Base-by-base conservation (phyloP, 169 alveolate species). In the Plasmodium chabaudi region DNA sequence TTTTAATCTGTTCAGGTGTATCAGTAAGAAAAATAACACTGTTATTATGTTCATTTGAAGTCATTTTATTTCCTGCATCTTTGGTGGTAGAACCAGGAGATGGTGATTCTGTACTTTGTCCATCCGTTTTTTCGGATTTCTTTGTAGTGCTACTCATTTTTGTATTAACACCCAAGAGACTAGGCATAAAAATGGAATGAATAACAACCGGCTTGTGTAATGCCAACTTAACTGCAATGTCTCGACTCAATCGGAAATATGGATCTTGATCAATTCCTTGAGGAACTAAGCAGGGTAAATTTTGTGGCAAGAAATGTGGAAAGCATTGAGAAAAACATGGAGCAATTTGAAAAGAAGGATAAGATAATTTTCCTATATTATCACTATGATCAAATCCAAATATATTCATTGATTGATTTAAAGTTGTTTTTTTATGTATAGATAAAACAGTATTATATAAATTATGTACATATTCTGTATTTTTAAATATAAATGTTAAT, bases 191-290 rank as follows among this genome's bases (percentile, higher is more conserved):
- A 84, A 95, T 96, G 13, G 99, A 96, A 90, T 97, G 99, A 44
- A 97, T 93, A 9, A 97, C 96, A 9, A 99, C 97, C 21, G 99
- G 99, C 87, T 97, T 97, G 46, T 90, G 93, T 89, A 95, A 95
- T 67, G 98, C 99, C 93, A 98, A 92, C 87, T 97, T 97, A 17
- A 96, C 98, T 7, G 99, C 99, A 17, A 98, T 97, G 87, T 98
- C 99, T 68, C 99, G 94, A 5, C 99, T 98, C 95, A 98, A 95
- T 92, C 99, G 92, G 93, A 99, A 99, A 94, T 98, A 99, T n/a
- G 99, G 99, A 84, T 99, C 99, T 95, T 99, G 99, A 88, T 99
- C 99, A n/a, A 99, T 99, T 2, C 99, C 99, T 91, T 98, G 97
- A 9, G 99, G 99, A 12, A 97, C 97, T 42, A 98, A 94, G 79